Evolutionary conservation across 805 yeast genomes (phyloP).

Genomic region (Wickerhamiella shivajii): DNA sequence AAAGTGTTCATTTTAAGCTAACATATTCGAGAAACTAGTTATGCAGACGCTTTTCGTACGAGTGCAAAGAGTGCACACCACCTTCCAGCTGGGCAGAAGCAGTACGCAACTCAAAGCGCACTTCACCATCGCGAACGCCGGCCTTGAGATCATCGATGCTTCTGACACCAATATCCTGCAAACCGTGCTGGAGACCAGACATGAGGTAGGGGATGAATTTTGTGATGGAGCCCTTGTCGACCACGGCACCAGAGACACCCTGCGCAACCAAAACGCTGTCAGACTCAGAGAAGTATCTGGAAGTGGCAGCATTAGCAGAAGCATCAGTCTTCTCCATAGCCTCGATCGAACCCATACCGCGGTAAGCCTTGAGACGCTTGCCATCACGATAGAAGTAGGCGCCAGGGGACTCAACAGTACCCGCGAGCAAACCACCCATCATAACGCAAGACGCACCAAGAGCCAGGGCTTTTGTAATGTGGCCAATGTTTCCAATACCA

Average conservation of each 20-base stretch:
- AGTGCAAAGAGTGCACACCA: conserved; percentile 91
- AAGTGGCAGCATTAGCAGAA: conserved; percentile 92
- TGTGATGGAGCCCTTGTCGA: conserved; percentile 89
- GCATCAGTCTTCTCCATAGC: conserved; percentile 88
- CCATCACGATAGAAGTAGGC: conserved; percentile 97
- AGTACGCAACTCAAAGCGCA: conserved; percentile 94
- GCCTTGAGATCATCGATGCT: conserved; percentile 50
- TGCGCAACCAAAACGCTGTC: conserved; percentile 96
- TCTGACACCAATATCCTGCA: conserved; percentile 89
- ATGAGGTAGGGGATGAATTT: conserved; percentile 88
- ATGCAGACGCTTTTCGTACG: conserved; percentile 94
- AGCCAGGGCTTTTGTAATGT: conserved; percentile 90
- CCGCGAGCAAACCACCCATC: conserved; percentile 99
- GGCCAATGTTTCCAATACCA: conserved; percentile 98
- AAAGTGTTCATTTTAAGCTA: not conserved
- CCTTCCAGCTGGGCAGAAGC: conserved; percentile 98
- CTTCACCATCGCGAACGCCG: conserved; percentile 47
- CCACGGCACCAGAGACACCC: conserved; percentile 95
- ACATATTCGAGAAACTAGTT: conserved; percentile 38
- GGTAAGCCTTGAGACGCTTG: conserved; percentile 88
- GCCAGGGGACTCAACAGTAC: conserved; percentile 97
- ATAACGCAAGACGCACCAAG: conserved; percentile 93
- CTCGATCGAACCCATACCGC: conserved; percentile 99
- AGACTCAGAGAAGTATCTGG: conserved; percentile 93
- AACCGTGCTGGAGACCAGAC: conserved; percentile 95